Evolutionary conservation across 2,329 filamentous ascomycete species (phyloP), one percentile per base, ranked within the genome.

Genomic region (Penicillium sp.): DNA sequence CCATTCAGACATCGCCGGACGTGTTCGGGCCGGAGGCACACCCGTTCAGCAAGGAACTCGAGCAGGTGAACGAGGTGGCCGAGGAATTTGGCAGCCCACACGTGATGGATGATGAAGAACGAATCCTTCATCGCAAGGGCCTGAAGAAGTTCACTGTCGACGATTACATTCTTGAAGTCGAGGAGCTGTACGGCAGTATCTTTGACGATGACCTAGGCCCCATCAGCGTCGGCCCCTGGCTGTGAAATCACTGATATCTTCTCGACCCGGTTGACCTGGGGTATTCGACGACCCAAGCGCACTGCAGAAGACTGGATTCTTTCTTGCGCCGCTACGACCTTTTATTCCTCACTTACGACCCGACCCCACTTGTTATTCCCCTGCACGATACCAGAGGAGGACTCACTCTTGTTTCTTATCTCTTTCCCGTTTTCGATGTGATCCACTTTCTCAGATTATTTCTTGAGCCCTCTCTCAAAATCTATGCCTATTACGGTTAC

Each of bases 51-150:
- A 84, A 85, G 41, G 93, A 98, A 69, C 75, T 97, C 43, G 89
- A 88, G 46, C 86, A 97, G 69, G 87, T 97, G 20, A 89, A 89
- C 43, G 93, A 97, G 69, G 79, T 96, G 13, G 91, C 86, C 0
- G 93, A 97, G 70, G 90, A 96, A 69, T 91, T 89, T 58, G 82
- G 82, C 34, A 76, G 82, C 24, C 77, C 78, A 14, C 64, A 77
- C 52, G 65, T 79, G n/a, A 71, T 84, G 31, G 85, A 90, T 36
- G 86, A 88, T 45, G 89, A 94, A 67, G 78, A 87, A 60, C 74
- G 80, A 55, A 80, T 84, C 49, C 80, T 97, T 63, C 69, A 77
- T 49, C 75, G 78, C 20, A 81, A 80, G 51, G 88, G 87, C 2
- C 77, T 96, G 5, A 77, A 76, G 60, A 86, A 84, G 59, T 87